Evolutionary conservation across 2,329 filamentous ascomycete genomes (phyloP), one percentile per base, ranked within the genome.

Genomic region (Paracamarosporium sp.): DNA sequence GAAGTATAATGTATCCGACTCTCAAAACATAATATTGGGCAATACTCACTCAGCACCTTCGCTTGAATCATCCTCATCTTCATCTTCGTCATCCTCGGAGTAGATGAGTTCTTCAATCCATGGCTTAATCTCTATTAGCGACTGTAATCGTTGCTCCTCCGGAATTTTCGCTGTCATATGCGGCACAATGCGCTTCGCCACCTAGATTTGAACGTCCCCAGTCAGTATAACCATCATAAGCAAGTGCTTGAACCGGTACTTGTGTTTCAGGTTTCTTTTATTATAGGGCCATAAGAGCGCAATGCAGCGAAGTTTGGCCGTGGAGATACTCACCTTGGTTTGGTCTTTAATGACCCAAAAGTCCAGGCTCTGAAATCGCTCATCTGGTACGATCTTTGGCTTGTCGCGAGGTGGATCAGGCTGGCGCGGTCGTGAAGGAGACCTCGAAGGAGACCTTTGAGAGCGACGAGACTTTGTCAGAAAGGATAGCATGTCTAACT

Each of bases 341-440:
- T 38, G 36, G 12, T 51, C 48, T 17, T 51, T 40, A n/a, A 41
- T 41, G 3, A 55, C 41, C 52, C 52, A 55, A 24, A 55, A 55
- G 24, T 55, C 52, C 1, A 55, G 30, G 28, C 52, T 45, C n/a
- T 38, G 52, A 13, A 25, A 55, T 11, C 30, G 35, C 22, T 45
- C 25, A 25, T 43, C 43, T 6, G 24, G 33, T 9, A 35, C 25
- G 22, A 6, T 8, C 30, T 54, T 31, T 17, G 30, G 45, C 30
- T 48, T 48, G 30, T 48, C 45, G 22, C 45, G 45, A 24, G 30
- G 45, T 31, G 22, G 30, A 25, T 20, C 31, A 22, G 33, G 20
- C 15, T 22, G 48, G 4, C 36, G 48, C 48, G 33, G 36, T 31
- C 36, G 25, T 17, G 48, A 51, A 9, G 48, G 36, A 22, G 48